Evolutionary conservation across 2,329 filamentous ascomycete genomes (phyloP), one percentile per base, ranked within the genome.

Genomic region (Chaetoscypha palmicola): DNA sequence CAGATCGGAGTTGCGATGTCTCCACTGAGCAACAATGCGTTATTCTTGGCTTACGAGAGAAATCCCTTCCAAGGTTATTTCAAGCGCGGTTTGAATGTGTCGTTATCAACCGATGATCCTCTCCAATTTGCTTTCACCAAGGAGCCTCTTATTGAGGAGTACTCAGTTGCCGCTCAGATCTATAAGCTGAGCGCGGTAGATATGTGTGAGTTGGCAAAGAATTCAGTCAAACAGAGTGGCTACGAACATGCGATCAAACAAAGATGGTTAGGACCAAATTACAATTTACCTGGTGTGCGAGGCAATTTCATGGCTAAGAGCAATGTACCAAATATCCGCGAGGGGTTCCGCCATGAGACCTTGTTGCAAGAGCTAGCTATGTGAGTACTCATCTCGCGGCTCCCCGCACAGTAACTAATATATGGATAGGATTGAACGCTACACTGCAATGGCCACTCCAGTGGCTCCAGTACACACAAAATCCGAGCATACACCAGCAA

Each of bases 1-100:
- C 91, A 97, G 62, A 96, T 98, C 50, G 92, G 92, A 46, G 92
- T 98, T 51, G 92, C 92, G 49, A 98, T 98, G 92, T 97, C 91
- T n/a, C 92, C 92, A 2, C 74, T 98, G 35, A 95, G 89, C 65
- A 98, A 98, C 70, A 98, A 98, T 58, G 92, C 92, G 0, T 69
- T 98, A 23, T 98, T 98, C 68, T 69, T 98, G 41, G 89, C 91
- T 1, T 97, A 98, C 60, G 92, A 98, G 64, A 81, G 94, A 47
- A 98, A 98, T 57, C 92, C 92, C 0, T 98, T 95, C 67, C 75
- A 94, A 56, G 86, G 86, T 58, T 98, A 98, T 66, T 98, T 98
- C 71, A 84, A 86, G 60, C 82, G 92, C 43, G 92, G 92, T 0
- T 68, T 98, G 40, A 98, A 98, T 61, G 90, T 98, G 5, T 97